Evolutionary conservation across 2,329 filamentous ascomycete species (phyloP), one percentile per base, ranked within the genome.

Genomic region (Aspergillus calidoustus): DNA sequence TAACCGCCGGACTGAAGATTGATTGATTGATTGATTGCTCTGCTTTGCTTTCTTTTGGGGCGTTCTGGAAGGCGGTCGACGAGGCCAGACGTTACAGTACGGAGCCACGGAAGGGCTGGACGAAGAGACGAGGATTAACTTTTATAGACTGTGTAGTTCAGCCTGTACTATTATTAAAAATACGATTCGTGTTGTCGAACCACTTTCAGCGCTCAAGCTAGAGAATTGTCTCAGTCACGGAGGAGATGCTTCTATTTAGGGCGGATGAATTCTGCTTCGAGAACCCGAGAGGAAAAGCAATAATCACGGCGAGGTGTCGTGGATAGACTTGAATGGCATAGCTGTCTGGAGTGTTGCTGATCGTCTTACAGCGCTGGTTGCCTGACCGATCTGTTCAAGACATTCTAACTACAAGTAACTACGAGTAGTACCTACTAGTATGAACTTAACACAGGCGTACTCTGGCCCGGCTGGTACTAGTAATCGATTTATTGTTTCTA

Each of bases 21-120:
- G 34, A 41, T 41, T 17, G 34, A 48, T 55, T 28, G 52, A 54
- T 34, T 25, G 47, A 50, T 50, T 25, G 46, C 46, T 31, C 44
- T 59, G 30, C 13, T 28, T 47, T 31, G 34, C 55, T 50, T 38
- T 34, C 28, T 38, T 52, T 55, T 47, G 38, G 50, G 47, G 59
- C 23, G 57, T 66, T 66, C 62, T 64, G 66, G 64, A 71, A 71
- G 70, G 70, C 68, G 72, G 71, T 73, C 68, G 69, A 66, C 34
- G 22, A 47, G 44, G 19, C n/a, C 43, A 22, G 46, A 48, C 19
- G 13, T 19, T 23, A 48, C 43, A 48, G 48, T 30, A 56, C 44
- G 64, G 64, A 60, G 53, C 46, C 34, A 41, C 34, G 22, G 63
- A 64, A 66, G 66, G 69, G 69, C 66, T 70, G 68, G 72, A 54